Base-by-base conservation (phyloP, 2,329 filamentous ascomycete genomes). In the Arthrobotrys entomopaga region DNA sequence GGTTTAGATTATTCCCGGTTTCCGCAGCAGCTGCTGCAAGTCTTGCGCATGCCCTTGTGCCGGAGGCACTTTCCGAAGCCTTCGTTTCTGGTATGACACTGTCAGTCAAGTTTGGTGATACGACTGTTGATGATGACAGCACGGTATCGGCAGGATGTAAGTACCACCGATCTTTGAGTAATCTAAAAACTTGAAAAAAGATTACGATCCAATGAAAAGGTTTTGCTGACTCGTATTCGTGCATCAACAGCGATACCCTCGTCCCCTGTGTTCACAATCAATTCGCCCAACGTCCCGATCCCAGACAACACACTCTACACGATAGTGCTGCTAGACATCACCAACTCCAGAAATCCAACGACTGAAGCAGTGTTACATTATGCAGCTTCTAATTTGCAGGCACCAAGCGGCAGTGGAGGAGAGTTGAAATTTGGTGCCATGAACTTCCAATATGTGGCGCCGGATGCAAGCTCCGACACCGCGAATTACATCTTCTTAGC, bases 261-360 rank as follows among this genome's bases (percentile, higher is more conserved):
- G 13, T 66, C 69, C 13, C 61, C 69, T 26, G 49, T 65, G 34
- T 66, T 73, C 49, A 61, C 56, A 16, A n/a, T 73, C 34, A 66
- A 57, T 40, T 73, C 61, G 26, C 63, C 69, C 4, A 29, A 52
- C 8, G n/a, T 20, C 20, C 40, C 22, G n/a, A 65, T 73, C 29
- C 54, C 61, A 5, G 61, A 61, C 69, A 73, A 73, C 54, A 73
- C 69, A 57, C 42, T 46, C n/a, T 73, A 66, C 34, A 73, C 69
- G 10, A 63, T 73, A 13, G 53, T 73, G 38, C 69, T 66, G 7
- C n/a, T 73, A 16, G 69, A 73, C 53, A 73, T 73, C 43, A 73
- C 69, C 6, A 48, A 52, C 34, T 66, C 61, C 16, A 56, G 61
- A 11, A 58, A 73, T 56, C 69, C 69, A 16, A 61, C 63, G 1